phyloP scores from a whole-genome alignment of 129 eudicot genomes.

The Tagetes erecta region DNA sequence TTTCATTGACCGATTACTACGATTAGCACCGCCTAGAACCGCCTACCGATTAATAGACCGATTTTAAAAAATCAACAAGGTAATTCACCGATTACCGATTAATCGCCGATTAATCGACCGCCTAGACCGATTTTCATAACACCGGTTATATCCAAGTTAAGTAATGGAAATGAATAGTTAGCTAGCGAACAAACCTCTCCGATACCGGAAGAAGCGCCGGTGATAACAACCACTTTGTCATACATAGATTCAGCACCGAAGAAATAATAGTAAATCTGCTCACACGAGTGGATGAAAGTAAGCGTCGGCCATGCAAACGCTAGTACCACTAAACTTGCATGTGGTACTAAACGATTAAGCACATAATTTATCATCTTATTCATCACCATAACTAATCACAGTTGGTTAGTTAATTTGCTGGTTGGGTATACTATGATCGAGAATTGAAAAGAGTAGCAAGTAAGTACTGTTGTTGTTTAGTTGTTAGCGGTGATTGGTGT shows the following conservation, averaged over 20 bases:
- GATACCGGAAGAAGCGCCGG: slow-evolving; percentile 96
- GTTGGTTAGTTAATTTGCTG: neutral
- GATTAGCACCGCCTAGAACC: too few relatives aligned
- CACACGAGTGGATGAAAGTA: slow-evolving; percentile 63
- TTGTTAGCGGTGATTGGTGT: neutral
- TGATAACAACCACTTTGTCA: slow-evolving; percentile 74
- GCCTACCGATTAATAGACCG: too few relatives aligned
- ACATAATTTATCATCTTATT: slow-evolving; percentile 53
- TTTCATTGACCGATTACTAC: too few relatives aligned
- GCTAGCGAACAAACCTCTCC: slow-evolving; percentile 61
- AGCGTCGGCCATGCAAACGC: slow-evolving; percentile 92
- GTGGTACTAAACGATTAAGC: slow-evolving; percentile 76
- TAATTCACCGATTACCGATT: too few relatives aligned
- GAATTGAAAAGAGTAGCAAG: neutral
- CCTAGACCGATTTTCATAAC: too few relatives aligned
- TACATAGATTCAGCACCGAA: slow-evolving; percentile 44
- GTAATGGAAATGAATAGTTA: too few relatives aligned
- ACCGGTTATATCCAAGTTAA: too few relatives aligned
- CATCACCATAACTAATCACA: slow-evolving; percentile 36
- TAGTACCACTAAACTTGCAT: slow-evolving; percentile 75
- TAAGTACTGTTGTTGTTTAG: neutral
- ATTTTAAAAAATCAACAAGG: too few relatives aligned
- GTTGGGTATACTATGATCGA: neutral
- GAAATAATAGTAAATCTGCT: slow-evolving; percentile 54
- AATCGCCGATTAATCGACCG: too few relatives aligned